Conservation (phyloP, 164 flowering plant genomes). For the Berberis vulgaris region DNA sequence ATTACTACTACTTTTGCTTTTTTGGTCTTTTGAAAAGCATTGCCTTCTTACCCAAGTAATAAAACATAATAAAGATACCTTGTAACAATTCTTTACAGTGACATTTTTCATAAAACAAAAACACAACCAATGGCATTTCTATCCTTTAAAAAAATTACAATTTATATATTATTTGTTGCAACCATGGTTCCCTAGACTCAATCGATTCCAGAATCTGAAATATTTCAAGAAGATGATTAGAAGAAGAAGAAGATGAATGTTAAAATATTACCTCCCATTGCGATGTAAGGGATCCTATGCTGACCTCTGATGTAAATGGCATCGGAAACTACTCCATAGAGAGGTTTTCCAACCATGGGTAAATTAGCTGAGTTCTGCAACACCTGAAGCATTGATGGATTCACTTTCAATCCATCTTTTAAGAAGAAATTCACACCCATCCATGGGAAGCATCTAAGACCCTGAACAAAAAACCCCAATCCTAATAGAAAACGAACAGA, state of each 20-base stretch:
- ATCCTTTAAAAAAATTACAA: no score
- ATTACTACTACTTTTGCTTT: no score
- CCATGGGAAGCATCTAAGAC: slow-evolving; percentile 91
- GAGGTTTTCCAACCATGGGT: slow-evolving; percentile 91
- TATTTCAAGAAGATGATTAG: not conserved
- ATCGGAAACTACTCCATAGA: slow-evolving; percentile 82
- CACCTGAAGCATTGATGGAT: slow-evolving; percentile 75
- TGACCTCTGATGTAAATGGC: slow-evolving; percentile 63
- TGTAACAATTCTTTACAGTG: no score
- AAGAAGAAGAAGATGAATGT: not conserved
- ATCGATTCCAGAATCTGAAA: not conserved
- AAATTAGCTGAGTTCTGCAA: slow-evolving; percentile 70
- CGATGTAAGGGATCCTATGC: slow-evolving; percentile 83
- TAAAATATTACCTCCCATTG: slow-evolving; percentile 50
- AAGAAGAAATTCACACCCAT: slow-evolving; percentile 70
- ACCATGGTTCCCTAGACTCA: no score
- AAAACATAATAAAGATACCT: no score
- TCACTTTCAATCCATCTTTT: slow-evolving; percentile 62
- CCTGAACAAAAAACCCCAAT: slow-evolving; percentile 70
- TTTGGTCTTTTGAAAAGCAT: no score
- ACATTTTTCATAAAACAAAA: no score
- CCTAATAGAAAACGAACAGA: slow-evolving; percentile 16
- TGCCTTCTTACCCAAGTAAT: no score
- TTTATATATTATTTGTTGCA: no score
- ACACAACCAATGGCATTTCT: no score